Evolutionary conservation across 1,139 yeast species (phyloP), one percentile per base, ranked within the genome.

Genomic region (Magnusiomyces magnusii): DNA sequence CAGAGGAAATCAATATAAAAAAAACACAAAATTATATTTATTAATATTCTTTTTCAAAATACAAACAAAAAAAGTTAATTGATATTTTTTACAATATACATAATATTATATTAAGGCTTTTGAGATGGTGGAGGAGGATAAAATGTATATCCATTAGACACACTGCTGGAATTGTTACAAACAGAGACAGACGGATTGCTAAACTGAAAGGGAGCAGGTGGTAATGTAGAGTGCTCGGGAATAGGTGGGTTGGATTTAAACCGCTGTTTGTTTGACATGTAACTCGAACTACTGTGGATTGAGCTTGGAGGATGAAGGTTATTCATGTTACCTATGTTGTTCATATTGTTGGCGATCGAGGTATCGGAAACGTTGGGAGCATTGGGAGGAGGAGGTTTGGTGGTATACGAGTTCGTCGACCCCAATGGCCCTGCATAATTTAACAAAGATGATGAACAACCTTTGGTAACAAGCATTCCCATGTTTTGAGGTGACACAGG

Each of bases 71-170:
- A 31, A 7, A 7, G 13, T 13, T 31, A n/a, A n/a, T 31, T 31
- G 7, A 13, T 31, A 13, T 7, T 31, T 7, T 31, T 31, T 31
- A 31, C 7, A 13, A 31, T 31, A 7, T 31, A 31, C 10, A 31
- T 31, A 31, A 31, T 31, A 31, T 31, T 31, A 31, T 13, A 31
- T 31, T 50, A n/a, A 15, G 41, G 21, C 36, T 50, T 36, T 24
- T 25, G 39, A 27, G 28, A 17, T 19, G 55, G 19, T n/a, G 56
- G 50, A 2, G 50, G 50, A 3, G 57, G 54, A 28, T 10, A 54
- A 2, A 47, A 54, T 17, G 25, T 28, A 24, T 19, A 27, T 36
- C 57, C 36, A 34, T 54, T 34, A n/a, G 49, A 25, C 19, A 39
- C 56, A 54, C 27, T n/a, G 47, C 3, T 24, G 50, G 15, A 24